Base-by-base conservation (phyloP, 371 early-diverging fungal genomes). In the Nematocida sp. region DNA sequence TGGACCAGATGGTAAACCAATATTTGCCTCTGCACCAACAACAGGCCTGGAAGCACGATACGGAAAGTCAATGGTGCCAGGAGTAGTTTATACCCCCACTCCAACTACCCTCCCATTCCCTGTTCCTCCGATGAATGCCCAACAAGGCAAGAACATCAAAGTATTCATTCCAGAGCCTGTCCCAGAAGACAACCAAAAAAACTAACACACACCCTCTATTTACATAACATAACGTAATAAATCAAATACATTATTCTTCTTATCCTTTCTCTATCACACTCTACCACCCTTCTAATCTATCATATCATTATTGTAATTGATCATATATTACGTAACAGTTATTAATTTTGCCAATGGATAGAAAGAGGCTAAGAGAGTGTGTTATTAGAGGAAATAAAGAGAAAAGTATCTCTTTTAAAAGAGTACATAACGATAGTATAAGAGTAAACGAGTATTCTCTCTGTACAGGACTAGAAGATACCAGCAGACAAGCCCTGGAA, bases 21-120 rank as follows among this genome's bases (percentile, higher is more conserved):
- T 35, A 13, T 41, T 37, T 37, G 54, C 45, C 11, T 55, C 65
- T 11, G 29, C 31, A 17, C 54, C 54, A 53, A 65, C 19, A 2
- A 65, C 54, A 27, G n/a, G n/a, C n/a, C 32, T 65, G 32, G 65
- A 65, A 29, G 65, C 53, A 2, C 37, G 65, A 34, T 65, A 65
- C 41, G 65, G 65, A 15, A 65, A 65, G 55, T 45, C 54, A 31
- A 52, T 37, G 54, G 54, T 65, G 11, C 65, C 63, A 1, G 34
- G 48, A 11, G 9, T 11, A n/a, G 41, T 49, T 37, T 34, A 47
- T 32, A 47, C 51, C 15, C 13, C 51, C 25, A 32, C 48, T 0
- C 29, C 45, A 15, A 43, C 45, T 15, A 15, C 21, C 45, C 21
- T 15, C 45, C 45, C n/a, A n/a, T n/a, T n/a, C n/a, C n/a, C 53